Evolutionary conservation across 495 filamentous ascomycete genomes (phyloP), one percentile per base, ranked within the genome.

Genomic region (Arthonia radiata): DNA sequence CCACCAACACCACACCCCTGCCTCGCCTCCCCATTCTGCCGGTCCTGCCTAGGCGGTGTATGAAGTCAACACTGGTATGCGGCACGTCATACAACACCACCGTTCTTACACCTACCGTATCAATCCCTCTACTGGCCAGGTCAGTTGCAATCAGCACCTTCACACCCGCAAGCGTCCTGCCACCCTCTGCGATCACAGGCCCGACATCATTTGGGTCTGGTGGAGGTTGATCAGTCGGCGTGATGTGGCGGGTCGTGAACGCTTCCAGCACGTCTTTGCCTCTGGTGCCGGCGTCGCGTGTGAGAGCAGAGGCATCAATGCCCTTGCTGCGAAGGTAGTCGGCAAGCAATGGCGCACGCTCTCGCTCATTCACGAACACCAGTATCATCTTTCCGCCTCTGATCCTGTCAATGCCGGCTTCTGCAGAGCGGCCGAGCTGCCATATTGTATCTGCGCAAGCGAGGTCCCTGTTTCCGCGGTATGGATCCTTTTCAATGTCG

Each of bases 341-440:
- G 10, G 81, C 70, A 0, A 97, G 59, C 40, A 80, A 71, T 24
- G 62, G 54, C 0, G 86, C 71, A 35, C 74, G 76, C 40, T 94
- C 83, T 16, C 89, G 71, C 56, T 93, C 79, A 47, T 97, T 97
- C 44, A 97, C 89, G 38, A 97, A 97, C 1, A 97, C 83, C 33
- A 97, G 63, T 38, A 94, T 71, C 29, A 74, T 75, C 52, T 82
- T 90, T 5, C 47, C 37, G 3, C 47, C 49, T n/a, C n/a, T n/a
- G n/a, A n/a, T n/a, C n/a, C n/a, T n/a, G 25, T 62, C 62, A 36
- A 55, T 48, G 13, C 18, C 17, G 15, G 55, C 57, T 18, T 61
- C 59, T 7, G 65, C 68, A 7, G 76, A 64, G 47, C 79, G 82
- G 33, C 79, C 81, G 35, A 97, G 89, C 10, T 72, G 69, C 69